Base-by-base conservation (phyloP, 75 land plant species). In the Sequoia sempervirens region DNA sequence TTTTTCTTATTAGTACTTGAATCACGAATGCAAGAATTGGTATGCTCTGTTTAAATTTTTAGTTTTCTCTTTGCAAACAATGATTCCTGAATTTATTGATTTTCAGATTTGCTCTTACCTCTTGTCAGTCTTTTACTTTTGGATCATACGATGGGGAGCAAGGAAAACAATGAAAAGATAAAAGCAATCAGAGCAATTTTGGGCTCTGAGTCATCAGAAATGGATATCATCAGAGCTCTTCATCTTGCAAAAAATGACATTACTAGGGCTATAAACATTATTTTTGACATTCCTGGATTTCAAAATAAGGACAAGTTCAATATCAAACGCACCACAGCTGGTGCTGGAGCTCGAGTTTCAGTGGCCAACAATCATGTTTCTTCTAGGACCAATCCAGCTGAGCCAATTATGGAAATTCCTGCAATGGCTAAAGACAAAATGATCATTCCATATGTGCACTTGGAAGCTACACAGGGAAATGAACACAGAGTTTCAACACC, bases 191-290 rank as follows among this genome's bases (percentile, higher is more conserved):
- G 94, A 69, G 86, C 92, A 13, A 85, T 97, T 15, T 80, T 97
- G 34, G 97, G 99, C 70, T 45, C 68, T 0, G 94, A 84, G 1
- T 89, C 84, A 72, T 89, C 93, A 53, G 94, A 95, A 2, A 95
- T 95, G 97, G 97, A 97, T 82, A 84, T 97, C 30, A 90, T 95
- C 73, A 90, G 96, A 14, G 94, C 99, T 46, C 93, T 97, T 18
- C 96, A 97, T 85, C 83, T 95, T 89, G 90, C 97, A 81, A 92
- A 94, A 54, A 89, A 92, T 84, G 97, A 97, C 83, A 78, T 88
- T 64, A 86, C 89, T 32, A 89, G 91, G 58, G 99, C 99, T 43
- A 88, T 95, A 66, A 95, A 97, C 85, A 92, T 97, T 46, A 86
- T 95, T 53, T 89, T 93, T 84, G 99, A 97, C 81, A 88, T 95